Conservation (phyloP, 257 asterid genomes). For the Nicotiana noctiflora region DNA sequence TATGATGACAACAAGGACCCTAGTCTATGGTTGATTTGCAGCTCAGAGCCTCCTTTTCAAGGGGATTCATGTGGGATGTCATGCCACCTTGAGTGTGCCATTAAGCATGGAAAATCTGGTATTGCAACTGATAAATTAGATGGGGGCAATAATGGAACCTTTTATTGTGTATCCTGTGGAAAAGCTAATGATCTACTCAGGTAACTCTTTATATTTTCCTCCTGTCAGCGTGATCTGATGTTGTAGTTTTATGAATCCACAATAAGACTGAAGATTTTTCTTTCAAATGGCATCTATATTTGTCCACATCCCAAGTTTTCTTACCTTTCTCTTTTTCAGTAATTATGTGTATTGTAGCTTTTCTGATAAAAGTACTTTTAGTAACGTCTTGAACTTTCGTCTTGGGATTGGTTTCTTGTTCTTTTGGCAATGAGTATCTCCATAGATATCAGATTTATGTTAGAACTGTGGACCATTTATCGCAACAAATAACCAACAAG, state of each 20-base stretch:
- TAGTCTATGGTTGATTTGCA: conserved; percentile 81
- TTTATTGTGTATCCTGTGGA: conserved; percentile 76
- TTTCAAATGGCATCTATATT: not conserved
- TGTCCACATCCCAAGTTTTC: not conserved
- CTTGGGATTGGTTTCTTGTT: not conserved
- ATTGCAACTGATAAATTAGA: conserved; percentile 47
- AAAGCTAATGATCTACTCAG: conserved; percentile 77
- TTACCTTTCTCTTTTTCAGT: not conserved
- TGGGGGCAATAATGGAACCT: conserved; percentile 70
- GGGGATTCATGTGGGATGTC: conserved; percentile 84
- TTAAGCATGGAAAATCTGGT: conserved; percentile 58
- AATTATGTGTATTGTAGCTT: not conserved
- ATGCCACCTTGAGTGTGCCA: conserved; percentile 96
- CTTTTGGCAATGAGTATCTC: not conserved
- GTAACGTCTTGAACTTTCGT: not conserved
- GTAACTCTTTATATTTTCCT: conserved; percentile 32
- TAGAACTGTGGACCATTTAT: not conserved
- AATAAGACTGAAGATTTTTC: not conserved
- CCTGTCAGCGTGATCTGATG: not conserved
- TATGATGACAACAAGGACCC: conserved; percentile 98
- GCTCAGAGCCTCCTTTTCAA: conserved; percentile 72
- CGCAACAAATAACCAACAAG: not conserved
- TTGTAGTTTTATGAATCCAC: conserved; percentile 3
- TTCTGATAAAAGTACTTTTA: too few species aligned
- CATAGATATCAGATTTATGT: not conserved